Percentiles rank a stretch among this genome's conserved stretches.
Conservation (phyloP, 805 yeast species). For the Kodamaea laetipori region DNA sequence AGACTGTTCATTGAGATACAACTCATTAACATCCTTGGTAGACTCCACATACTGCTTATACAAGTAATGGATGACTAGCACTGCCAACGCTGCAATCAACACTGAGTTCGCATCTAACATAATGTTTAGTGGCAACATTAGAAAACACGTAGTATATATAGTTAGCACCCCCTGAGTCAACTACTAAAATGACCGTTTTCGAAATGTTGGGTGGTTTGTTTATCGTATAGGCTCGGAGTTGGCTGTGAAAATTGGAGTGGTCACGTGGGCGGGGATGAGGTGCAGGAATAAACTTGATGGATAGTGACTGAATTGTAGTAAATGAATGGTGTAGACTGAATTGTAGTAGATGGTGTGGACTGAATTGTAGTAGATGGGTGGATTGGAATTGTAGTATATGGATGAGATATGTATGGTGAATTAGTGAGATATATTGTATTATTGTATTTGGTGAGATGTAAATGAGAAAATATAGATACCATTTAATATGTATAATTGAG, state of each 20-base stretch:
- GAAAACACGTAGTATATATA: slow-evolving; percentile 1
- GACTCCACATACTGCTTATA: slow-evolving; percentile 32
- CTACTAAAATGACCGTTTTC: neutral
- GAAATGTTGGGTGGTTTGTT: slow-evolving; percentile 7
- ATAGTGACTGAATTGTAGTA: too few relatives aligned
- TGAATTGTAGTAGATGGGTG: too few relatives aligned
- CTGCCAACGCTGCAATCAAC: slow-evolving; percentile 22
- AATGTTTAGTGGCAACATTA: neutral
- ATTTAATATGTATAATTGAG: too few relatives aligned
- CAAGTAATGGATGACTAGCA: slow-evolving; percentile 21
- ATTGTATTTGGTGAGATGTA: too few relatives aligned
- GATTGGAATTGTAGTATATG: too few relatives aligned
- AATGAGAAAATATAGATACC: too few relatives aligned
- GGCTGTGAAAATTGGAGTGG: neutral
- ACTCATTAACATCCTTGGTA: slow-evolving; percentile 56
- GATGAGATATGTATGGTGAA: too few relatives aligned
- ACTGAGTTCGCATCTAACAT: slow-evolving; percentile 11
- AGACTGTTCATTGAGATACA: slow-evolving; percentile 65
- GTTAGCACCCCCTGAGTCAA: slow-evolving; percentile 3
- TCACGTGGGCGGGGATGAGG: neutral
- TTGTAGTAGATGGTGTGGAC: too few relatives aligned
- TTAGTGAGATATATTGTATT: too few relatives aligned
- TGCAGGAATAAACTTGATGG: too few relatives aligned
- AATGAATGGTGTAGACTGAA: too few relatives aligned
- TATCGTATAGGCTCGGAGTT: neutral